phyloP scores from a whole-genome alignment of 2,329 filamentous ascomycete species.

The Sclerotinia sclerotiorum region DNA sequence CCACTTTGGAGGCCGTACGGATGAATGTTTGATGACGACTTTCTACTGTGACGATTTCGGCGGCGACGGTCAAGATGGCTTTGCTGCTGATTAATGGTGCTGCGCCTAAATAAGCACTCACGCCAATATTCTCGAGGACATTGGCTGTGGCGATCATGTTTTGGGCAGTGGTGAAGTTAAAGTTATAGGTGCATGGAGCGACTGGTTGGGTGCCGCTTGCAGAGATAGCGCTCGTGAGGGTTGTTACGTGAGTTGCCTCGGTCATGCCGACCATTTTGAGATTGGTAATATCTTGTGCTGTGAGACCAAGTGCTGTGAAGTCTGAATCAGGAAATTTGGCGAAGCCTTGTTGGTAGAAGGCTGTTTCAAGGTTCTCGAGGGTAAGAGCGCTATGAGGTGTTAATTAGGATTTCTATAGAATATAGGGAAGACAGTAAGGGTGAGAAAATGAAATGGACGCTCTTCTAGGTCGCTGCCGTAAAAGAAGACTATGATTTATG shows the following conservation, averaged over 20 bases:
- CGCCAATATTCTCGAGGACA: constrained; percentile 70
- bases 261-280: constrained; percentile 62
- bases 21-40: constrained; percentile 73
- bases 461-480: neutral
- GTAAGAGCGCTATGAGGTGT: constrained; percentile 59
- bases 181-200: constrained; percentile 69
- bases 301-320: constrained; percentile 63
- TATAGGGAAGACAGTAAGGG: neutral
- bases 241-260: constrained; percentile 62
- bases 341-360: constrained; percentile 72
- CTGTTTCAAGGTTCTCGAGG: constrained; percentile 71
- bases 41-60: constrained; percentile 70
- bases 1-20: constrained; percentile 56
- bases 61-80: constrained; percentile 64
- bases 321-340: constrained; percentile 62
- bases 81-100: constrained; percentile 62
- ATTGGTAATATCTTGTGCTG: constrained; percentile 54
- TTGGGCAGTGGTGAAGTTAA: constrained; percentile 63
- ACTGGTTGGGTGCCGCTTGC: constrained; percentile 65
- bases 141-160: constrained; percentile 68
- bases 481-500: neutral
- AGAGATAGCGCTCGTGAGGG: constrained; percentile 60
- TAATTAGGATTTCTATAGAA: constrained; percentile 6
- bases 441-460: neutral
- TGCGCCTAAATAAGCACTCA: constrained; percentile 71